Conservation (phyloP, 345 rosid species). For the Schrenkiella parvula region DNA sequence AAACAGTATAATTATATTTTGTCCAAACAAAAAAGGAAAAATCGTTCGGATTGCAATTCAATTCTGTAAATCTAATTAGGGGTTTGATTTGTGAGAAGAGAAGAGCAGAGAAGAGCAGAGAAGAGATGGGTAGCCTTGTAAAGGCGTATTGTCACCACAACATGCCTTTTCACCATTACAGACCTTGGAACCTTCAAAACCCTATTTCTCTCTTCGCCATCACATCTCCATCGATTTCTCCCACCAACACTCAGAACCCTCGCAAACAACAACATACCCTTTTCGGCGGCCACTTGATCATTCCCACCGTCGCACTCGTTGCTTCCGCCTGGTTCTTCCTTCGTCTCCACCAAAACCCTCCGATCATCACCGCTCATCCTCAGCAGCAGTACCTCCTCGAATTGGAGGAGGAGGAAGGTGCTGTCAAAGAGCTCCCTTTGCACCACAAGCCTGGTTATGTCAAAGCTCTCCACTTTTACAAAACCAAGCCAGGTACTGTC, state of each 20-base stretch:
- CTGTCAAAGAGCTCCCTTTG: slow-evolving; percentile 26
- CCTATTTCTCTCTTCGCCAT: slow-evolving; percentile 32
- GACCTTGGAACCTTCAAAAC: slow-evolving; percentile 29
- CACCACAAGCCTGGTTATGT: slow-evolving; percentile 14
- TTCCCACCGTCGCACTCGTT: slow-evolving; percentile 29
- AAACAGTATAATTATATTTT: too few species aligned
- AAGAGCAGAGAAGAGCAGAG: too few species aligned
- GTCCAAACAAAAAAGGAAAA: too few species aligned
- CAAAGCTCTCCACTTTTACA: slow-evolving; percentile 23
- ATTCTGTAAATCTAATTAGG: neutral
- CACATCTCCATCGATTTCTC: slow-evolving; percentile 25
- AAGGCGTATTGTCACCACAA: slow-evolving; percentile 18
- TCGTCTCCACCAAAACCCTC: slow-evolving; percentile 26
- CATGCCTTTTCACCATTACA: slow-evolving; percentile 28
- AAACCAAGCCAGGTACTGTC: slow-evolving; percentile 17
- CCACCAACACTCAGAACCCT: neutral
- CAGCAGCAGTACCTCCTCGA: neutral
- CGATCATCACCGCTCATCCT: slow-evolving; percentile 21
- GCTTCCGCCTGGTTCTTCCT: slow-evolving; percentile 37
- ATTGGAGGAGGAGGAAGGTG: slow-evolving; percentile 21
- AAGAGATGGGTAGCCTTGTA: neutral
- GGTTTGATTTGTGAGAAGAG: too few species aligned
- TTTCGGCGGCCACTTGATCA: slow-evolving; percentile 28
- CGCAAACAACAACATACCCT: neutral
- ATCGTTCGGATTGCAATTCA: too few species aligned